Base-by-base conservation (phyloP, 805 yeast genomes). In the Candida dendrica region DNA sequence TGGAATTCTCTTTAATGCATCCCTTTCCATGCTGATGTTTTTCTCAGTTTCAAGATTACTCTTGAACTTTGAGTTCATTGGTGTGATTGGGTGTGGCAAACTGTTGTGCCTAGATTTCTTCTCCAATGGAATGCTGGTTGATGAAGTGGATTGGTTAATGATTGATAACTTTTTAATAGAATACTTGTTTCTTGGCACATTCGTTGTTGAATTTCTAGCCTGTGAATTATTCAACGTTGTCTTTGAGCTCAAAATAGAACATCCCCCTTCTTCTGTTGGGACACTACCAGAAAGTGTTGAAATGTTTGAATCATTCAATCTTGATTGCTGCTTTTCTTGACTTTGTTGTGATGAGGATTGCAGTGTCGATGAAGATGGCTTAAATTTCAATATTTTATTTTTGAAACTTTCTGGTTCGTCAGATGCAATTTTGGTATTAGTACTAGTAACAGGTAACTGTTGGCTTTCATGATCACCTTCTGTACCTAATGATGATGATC, bases 1-100 rank as follows among this genome's bases (percentile, higher is more conserved):
- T 11, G 60, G 60, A 11, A 55, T 50, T 45, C 60, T 47, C 17
- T 40, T 55, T 19, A 56, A 36, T 2, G 59, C 59, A 40, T 53
- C 56, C 39, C 55, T 47, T 37, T 56, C 60, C 2, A 49, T 22
- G 31, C 41, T 39, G 4, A 54, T 20, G 13, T 36, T 43, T 35
- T 43, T 52, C 2, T 47, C 42, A 2, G 41, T 31, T 3, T 34
- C 26, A 34, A 17, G 41, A 7, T n/a, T 22, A 10, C 31, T 30
- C 22, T 13, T 16, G 4, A 18, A 36, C 7, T 22, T 37, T 20
- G 24, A 10, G 5, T 20, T 15, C 19, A 6, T 13, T 36, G 18
- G 29, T 11, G 18, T 36, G 18, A n/a, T 26, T 36, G 38, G 17
- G 8, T 22, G 24, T 6, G 24, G 24, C 24, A 22, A 22, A 22